Evolutionary conservation across 345 rosid genomes (phyloP), one percentile per base, ranked within the genome.

Genomic region (Eucalyptus brandiana): DNA sequence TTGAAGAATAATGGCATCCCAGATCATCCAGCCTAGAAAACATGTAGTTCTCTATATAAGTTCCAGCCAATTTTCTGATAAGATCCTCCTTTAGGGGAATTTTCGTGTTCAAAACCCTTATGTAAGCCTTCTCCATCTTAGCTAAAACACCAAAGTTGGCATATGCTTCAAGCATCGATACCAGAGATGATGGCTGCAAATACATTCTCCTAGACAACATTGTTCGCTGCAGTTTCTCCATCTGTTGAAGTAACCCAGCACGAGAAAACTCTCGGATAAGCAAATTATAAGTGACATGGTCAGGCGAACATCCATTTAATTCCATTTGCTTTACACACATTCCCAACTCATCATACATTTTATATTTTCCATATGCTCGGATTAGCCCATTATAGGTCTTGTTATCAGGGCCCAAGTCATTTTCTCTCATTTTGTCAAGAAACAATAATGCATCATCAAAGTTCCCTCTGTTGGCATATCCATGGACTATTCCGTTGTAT

Each of bases 161-260:
- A 88, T 96, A 96, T 87, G 94, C 95, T 87, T 94, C 95, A 3
- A 96, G 95, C 95, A 96, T 93, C 2, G 94, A 93, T 86, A 93
- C n/a, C 92, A 93, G 90, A 53, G 96, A 91, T 88, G 91, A 90
- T 58, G 96, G 90, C 88, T 92, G 92, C 34, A 93, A 88, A 62
- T 91, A 90, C 95, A 96, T 93, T 94, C 90, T 93, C 89, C 93
- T 94, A 2, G 94, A 91, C 89, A 92, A 91, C 91, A 93, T 80
- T 2, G 89, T 89, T 83, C 86, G 93, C 86, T 94, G 89, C 50
- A 90, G 88, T 47, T 88, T 90, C 92, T 96, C 97, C 96, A 96
- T 96, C 81, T 93, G 93, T 53, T 91, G 90, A 49, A 96, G 93
- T 94, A 96, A 90, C 34, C 96, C 98, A 30, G 92, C 96, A 47